These are phyloP conservation scores for Macrophomina tecta DNA, from an alignment of 2,329 filamentous ascomycete species.

Conservation along the genomic window DNA sequence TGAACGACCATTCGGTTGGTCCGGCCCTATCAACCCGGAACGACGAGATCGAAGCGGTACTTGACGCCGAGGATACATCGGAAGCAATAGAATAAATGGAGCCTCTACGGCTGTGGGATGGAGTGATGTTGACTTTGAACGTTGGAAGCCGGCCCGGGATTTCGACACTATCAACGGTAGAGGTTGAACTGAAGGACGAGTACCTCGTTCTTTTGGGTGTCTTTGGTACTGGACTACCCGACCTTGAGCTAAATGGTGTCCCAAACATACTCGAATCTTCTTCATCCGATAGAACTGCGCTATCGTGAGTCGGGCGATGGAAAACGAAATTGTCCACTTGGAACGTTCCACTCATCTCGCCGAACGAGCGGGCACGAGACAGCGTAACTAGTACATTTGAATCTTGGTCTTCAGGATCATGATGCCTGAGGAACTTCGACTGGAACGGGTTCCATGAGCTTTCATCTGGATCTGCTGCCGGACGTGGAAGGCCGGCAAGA, in stretches of 20 bases:
- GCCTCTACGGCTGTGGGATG: background rate
- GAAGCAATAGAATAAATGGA: slow-evolving; percentile 8
- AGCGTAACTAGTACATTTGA: background rate
- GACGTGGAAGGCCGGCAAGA: slow-evolving; percentile 23
- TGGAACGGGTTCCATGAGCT: slow-evolving; percentile 14
- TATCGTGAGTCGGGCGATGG: slow-evolving; percentile 11
- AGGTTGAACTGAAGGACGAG: background rate
- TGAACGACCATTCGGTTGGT: slow-evolving; percentile 5
- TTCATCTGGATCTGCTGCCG: slow-evolving; percentile 6
- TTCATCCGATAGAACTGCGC: slow-evolving; percentile 1
- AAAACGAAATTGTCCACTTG: slow-evolving; percentile 25
- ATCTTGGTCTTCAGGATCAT: background rate
- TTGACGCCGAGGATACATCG: background rate
- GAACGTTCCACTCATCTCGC: slow-evolving; percentile 1
- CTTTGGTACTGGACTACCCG: background rate
- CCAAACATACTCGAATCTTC: slow-evolving; percentile 17
- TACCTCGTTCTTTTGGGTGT: slow-evolving; percentile 4
- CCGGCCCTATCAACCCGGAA: slow-evolving; percentile 5
- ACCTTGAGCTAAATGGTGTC: slow-evolving; percentile 7
- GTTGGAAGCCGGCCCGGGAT: background rate
- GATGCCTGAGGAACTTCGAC: slow-evolving; percentile 5
- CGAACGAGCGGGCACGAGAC: background rate
- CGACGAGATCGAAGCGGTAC: background rate
- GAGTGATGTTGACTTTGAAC: slow-evolving; percentile 2
- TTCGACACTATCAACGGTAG: background rate